phyloP scores from a whole-genome alignment of 352 stramenopile genomes.

The Pythium aquatile region DNA sequence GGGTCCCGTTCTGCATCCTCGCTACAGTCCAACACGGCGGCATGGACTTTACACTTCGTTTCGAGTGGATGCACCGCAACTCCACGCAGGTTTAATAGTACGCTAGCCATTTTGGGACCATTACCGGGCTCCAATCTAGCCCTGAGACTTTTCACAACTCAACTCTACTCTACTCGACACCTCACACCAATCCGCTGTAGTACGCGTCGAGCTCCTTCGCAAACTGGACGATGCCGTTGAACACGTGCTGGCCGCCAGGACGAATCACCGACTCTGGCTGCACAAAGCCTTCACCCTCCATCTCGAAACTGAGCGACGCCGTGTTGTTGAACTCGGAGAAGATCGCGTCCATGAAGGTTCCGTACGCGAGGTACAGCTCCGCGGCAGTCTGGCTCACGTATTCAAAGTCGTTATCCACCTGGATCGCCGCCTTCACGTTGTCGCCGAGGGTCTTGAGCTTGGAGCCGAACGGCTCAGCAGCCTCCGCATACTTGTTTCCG shows the following conservation, averaged over 20 bases:
- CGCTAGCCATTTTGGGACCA: too few species aligned
- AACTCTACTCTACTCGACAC: too few species aligned
- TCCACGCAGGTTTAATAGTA: background rate
- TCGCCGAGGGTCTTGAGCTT: constrained; percentile 27
- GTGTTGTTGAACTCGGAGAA: constrained; percentile 1
- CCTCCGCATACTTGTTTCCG: constrained; percentile 8
- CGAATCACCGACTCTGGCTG: constrained; percentile 5
- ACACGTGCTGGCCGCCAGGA: constrained; percentile 1
- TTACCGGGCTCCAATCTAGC: too few species aligned
- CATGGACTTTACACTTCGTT: constrained; percentile 3
- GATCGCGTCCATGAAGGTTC: background rate
- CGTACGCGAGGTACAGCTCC: constrained; percentile 2
- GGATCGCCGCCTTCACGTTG: constrained; percentile 3
- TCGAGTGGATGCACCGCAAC: constrained; percentile 2
- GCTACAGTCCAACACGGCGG: background rate
- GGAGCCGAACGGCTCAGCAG: constrained; percentile 19
- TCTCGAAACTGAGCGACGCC: background rate
- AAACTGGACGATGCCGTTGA: constrained; percentile 16
- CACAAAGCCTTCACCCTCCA: background rate
- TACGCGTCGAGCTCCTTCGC: constrained; percentile 27
- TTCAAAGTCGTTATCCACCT: background rate
- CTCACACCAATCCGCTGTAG: constrained; percentile 12
- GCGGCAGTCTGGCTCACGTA: constrained; percentile 12
- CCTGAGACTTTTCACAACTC: too few species aligned
- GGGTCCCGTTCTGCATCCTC: constrained; percentile 3